phyloP scores from a whole-genome alignment of 1,284 basidiomycete genomes.

The Limonomyces culmigenus region DNA sequence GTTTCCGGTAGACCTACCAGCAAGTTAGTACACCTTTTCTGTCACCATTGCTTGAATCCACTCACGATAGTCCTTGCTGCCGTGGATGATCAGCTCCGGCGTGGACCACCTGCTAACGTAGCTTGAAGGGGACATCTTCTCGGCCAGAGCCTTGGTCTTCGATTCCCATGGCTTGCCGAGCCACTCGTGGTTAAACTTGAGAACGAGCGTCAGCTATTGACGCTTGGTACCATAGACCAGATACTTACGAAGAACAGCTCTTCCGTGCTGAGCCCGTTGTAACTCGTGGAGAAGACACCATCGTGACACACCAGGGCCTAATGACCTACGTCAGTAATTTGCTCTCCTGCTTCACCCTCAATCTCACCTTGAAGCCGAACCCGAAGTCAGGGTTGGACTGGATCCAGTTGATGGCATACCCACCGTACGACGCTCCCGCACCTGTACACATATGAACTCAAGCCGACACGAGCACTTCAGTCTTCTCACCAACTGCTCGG shows the following conservation, averaged over 20 bases:
- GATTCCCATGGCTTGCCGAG: slow-evolving; percentile 64
- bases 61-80: slow-evolving; percentile 73
- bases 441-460: no score
- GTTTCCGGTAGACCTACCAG: slow-evolving; percentile 44
- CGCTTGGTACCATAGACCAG: background rate
- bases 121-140: slow-evolving; percentile 62
- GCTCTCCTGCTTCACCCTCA: no score
- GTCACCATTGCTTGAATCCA: no score
- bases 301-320: slow-evolving; percentile 70
- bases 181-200: slow-evolving; percentile 71
- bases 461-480: no score
- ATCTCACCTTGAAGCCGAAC: slow-evolving; percentile 59
- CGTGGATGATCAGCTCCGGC: slow-evolving; percentile 73
- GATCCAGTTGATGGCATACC: slow-evolving; percentile 84
- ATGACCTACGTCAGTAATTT: no score
- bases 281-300: slow-evolving; percentile 65
- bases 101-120: slow-evolving; percentile 75
- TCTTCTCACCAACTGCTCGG: slow-evolving; percentile 68
- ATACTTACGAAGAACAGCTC: slow-evolving; percentile 69
- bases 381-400: slow-evolving; percentile 79
- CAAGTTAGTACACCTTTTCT: background rate
- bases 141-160: slow-evolving; percentile 33
- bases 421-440: slow-evolving; percentile 69
- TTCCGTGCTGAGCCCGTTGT: slow-evolving; percentile 69
- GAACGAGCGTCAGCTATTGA: slow-evolving; percentile 2